Percentiles rank a stretch among this genome's conserved stretches.
These are phyloP conservation scores for Phylloporus arenicola DNA, from an alignment of 768 basidiomycete genomes.

Conservation along the genomic window DNA sequence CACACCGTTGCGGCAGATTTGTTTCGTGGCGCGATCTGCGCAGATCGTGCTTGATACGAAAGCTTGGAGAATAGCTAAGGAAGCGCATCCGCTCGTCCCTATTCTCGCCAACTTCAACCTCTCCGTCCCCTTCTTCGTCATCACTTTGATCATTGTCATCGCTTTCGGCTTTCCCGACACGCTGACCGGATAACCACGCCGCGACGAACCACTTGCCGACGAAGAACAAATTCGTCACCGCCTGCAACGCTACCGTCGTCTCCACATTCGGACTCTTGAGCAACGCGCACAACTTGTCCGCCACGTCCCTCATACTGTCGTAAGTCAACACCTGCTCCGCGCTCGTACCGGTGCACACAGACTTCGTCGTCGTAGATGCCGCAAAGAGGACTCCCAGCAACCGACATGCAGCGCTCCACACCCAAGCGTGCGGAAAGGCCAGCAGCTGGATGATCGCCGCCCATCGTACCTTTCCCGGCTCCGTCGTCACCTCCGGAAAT, in stretches of 20 bases:
- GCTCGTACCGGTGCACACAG: slow-evolving; percentile 18
- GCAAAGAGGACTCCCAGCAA: slow-evolving; percentile 69
- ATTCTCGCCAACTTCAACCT: neutral
- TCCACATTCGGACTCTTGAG: slow-evolving; percentile 79
- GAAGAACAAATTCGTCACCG: slow-evolving; percentile 91
- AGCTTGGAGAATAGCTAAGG: slow-evolving; percentile 94
- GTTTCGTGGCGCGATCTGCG: slow-evolving; percentile 65
- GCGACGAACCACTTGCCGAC: slow-evolving; percentile 77
- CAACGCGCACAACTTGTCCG: slow-evolving; percentile 68
- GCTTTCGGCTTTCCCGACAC: slow-evolving; percentile 18
- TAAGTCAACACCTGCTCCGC: slow-evolving; percentile 38
- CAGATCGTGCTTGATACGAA: slow-evolving; percentile 79
- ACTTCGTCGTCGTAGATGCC: slow-evolving; percentile 34
- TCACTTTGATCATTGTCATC: neutral
- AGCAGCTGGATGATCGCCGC: slow-evolving; percentile 56
- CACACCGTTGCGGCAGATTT: slow-evolving; percentile 43
- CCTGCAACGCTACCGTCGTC: slow-evolving; percentile 66
- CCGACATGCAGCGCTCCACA: slow-evolving; percentile 74
- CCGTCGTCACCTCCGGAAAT: slow-evolving; percentile 44
- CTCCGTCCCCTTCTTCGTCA: slow-evolving; percentile 21
- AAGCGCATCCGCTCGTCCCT: slow-evolving; percentile 46
- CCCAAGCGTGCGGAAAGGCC: slow-evolving; percentile 92
- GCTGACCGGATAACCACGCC: slow-evolving; percentile 28
- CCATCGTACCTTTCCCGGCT: slow-evolving; percentile 57
- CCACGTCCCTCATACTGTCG: slow-evolving; percentile 58